A percentile compares a stretch with the other conserved stretches of the same genome.
These are phyloP conservation scores for Rhodamnia argentea DNA, from an alignment of 345 rosid species.

Conservation along the genomic window DNA sequence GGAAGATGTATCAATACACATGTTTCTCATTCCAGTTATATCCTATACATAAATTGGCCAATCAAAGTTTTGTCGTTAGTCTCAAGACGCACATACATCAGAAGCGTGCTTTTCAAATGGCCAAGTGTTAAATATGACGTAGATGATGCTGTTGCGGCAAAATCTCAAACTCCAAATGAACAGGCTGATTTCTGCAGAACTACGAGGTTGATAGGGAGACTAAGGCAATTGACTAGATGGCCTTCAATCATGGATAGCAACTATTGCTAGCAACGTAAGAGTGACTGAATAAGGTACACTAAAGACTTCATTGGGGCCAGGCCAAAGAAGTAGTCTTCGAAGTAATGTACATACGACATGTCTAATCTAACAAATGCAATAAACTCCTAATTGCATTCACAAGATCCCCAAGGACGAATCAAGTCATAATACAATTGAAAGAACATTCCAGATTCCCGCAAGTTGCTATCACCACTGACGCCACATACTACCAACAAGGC, in stretches of 20 bases:
- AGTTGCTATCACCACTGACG: background rate
- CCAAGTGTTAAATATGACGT: background rate
- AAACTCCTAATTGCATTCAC: background rate
- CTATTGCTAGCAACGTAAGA: background rate
- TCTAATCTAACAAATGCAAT: background rate
- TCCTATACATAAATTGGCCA: background rate
- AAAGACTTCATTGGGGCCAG: background rate
- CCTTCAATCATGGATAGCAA: background rate
- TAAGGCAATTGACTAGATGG: background rate
- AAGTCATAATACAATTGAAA: background rate
- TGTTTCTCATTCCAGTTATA: background rate
- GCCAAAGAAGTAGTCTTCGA: background rate
- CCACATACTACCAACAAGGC: background rate
- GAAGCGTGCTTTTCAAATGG: background rate
- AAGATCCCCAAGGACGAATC: background rate
- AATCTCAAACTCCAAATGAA: background rate
- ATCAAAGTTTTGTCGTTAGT: background rate
- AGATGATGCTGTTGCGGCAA: background rate
- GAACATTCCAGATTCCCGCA: background rate
- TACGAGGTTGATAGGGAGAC: background rate
- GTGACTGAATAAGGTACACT: background rate
- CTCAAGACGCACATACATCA: background rate
- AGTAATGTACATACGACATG: background rate
- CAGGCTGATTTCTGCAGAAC: background rate
- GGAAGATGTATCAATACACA: background rate